phyloP scores from a whole-genome alignment of 2,329 filamentous ascomycete genomes.

The Colletotrichum lupini region DNA sequence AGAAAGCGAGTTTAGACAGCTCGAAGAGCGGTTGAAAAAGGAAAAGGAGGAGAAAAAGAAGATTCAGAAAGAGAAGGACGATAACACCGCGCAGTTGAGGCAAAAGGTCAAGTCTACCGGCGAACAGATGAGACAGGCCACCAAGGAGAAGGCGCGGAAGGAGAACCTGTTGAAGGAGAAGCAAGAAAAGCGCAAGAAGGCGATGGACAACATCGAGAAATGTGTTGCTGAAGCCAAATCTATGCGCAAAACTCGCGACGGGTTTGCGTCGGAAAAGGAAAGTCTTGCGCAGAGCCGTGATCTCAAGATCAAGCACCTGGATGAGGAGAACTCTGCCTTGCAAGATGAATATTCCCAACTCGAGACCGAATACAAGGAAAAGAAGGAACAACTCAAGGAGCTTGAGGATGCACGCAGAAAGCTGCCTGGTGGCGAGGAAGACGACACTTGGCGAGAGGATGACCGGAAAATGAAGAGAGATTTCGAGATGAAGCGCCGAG shows the following conservation, averaged over 20 bases:
- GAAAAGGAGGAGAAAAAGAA: slow-evolving; percentile 84
- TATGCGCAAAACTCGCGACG: slow-evolving; percentile 66
- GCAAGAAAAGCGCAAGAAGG: slow-evolving; percentile 73
- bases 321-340: slow-evolving; percentile 66
- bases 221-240: slow-evolving; percentile 72
- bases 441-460: slow-evolving; percentile 65
- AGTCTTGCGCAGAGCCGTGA: slow-evolving; percentile 63
- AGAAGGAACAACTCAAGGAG: slow-evolving; percentile 70
- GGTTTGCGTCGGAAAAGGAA: slow-evolving; percentile 64
- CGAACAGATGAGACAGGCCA: slow-evolving; percentile 82
- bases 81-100: slow-evolving; percentile 85
- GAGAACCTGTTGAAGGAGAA: slow-evolving; percentile 79
- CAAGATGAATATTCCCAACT: slow-evolving; percentile 73
- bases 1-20: slow-evolving; percentile 75
- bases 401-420: slow-evolving; percentile 78
- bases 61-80: slow-evolving; percentile 88
- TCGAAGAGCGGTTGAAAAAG: slow-evolving; percentile 75
- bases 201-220: slow-evolving; percentile 75
- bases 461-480: slow-evolving; percentile 64
- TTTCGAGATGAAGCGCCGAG: slow-evolving; percentile 65
- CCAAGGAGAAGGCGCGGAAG: slow-evolving; percentile 82
- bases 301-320: slow-evolving; percentile 61
- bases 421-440: slow-evolving; percentile 69
- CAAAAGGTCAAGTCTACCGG: slow-evolving; percentile 84
- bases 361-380: slow-evolving; percentile 78